A percentile compares a stretch with the other conserved stretches of the same genome.
Evolutionary conservation across 208 protist species (phyloP).

Genomic region (Acanthamoeba culbertsoni): DNA sequence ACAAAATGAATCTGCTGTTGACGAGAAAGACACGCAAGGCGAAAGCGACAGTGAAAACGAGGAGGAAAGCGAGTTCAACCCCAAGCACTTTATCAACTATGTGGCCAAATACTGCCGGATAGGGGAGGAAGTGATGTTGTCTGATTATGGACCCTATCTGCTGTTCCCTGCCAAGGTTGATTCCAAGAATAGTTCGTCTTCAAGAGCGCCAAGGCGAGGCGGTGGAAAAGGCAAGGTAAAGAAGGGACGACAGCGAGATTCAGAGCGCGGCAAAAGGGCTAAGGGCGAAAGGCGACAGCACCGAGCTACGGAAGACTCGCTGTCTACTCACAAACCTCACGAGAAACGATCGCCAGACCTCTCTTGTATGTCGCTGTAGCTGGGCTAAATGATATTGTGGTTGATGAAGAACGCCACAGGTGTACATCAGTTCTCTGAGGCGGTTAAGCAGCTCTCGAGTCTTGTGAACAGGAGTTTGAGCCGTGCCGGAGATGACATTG

Average conservation of each 20-base stretch:
- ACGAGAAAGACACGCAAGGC: background rate
- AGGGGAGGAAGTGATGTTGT: background rate
- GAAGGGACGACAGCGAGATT: background rate
- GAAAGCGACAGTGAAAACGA: background rate
- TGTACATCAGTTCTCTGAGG: background rate
- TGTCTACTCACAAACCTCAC: background rate
- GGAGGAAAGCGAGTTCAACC: background rate
- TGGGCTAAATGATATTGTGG: background rate
- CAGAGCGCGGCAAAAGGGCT: background rate
- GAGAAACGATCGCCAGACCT: background rate
- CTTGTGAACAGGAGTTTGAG: background rate
- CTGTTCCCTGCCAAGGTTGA: background rate
- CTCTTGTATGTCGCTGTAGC: background rate
- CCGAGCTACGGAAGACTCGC: background rate
- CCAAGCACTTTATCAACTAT: background rate
- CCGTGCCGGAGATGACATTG: background rate
- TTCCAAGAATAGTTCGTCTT: background rate
- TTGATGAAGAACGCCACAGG: too few relatives aligned
- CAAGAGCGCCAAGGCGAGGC: background rate
- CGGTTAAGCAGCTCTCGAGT: background rate
- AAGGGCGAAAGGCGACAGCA: background rate
- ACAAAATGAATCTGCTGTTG: background rate
- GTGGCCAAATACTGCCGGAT: background rate
- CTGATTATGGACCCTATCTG: background rate
- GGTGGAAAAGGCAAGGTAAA: background rate